Evolutionary conservation across 768 basidiomycete genomes (phyloP), one percentile per base, ranked within the genome.

Genomic region (Serendipita sp.): DNA sequence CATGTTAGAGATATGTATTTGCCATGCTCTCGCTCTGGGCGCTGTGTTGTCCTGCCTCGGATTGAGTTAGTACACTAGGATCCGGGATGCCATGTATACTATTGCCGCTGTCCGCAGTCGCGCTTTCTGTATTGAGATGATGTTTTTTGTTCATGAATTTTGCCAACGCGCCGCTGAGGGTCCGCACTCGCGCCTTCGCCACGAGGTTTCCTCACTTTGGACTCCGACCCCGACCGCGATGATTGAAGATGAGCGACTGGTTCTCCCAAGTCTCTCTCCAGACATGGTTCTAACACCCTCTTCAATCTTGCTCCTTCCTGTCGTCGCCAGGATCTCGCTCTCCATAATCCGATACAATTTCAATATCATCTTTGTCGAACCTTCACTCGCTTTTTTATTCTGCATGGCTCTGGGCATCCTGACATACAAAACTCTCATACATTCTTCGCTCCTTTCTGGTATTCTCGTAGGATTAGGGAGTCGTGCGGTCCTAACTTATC

Each of bases 231-330:
- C 53, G 26, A n/a, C 30, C 17, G 24, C 24, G 31, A 58, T 58
- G 53, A 58, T 58, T 58, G 53, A 58, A 58, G 53, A 58, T 34
- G 53, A 58, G 53, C 17, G 26, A 30, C 53, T 58, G 53, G 53
- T 58, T 11, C 53, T 58, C 24, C 53, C 53, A 28, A 33, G 17
- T 9, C 30, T 58, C 31, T 58, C 53, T 5, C 33, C 31, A 24
- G 30, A 58, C 53, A 58, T 58, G 53, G 53, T 24, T 24, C 53
- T 58, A 26, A 30, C 53, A n/a, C 53, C 53, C 3, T 33, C 53
- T 22, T 33, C 30, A n/a, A 58, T 58, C 3, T 31, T 58, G 22
- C 33, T 58, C 5, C 24, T 58, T n/a, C 53, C 53, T 4, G 30
- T 33, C 26, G 53, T 58, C 4, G 53, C 24, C 22, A 24, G 53